Evolutionary conservation across 192 early-diverging fungal genomes (phyloP), one percentile per base, ranked within the genome.

Genomic region (Podila verticillata): DNA sequence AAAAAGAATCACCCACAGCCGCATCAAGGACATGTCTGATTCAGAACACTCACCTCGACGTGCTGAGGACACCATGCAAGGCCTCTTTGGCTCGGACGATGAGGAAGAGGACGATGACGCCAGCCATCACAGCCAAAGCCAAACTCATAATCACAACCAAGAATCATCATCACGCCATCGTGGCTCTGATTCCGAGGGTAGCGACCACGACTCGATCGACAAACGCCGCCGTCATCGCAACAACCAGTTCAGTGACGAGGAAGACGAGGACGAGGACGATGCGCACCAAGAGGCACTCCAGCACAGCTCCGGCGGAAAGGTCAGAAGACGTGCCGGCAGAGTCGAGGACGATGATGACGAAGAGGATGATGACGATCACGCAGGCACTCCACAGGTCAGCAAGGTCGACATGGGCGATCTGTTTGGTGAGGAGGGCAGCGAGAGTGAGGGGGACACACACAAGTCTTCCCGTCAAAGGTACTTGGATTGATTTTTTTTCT

Each of bases 11-110:
- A 44, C 39, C 17, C 39, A 17, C 39, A 44, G 4, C 39, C 15
- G 17, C 39, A 44, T 44, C 39, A 44, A 44, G 39, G 15, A 15
- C 39, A 80, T 80, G 77, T 80, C 77, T 29, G 77, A 80, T 80
- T 80, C 77, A 68, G 77, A 80, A 48, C 65, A 72, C 29, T 66
- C 70, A 5, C 74, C 68, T 28, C 63, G 63, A 19, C 74, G 67
- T 13, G 68, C 56, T 19, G 74, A 78, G 54, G 77, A 80, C 54
- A 48, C 65, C n/a, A 72, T 48, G 20, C 77, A 80, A 8, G 77
- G 61, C 31, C 66, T 80, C 56, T 80, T 80, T 68, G 77, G 77
- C 32, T 80, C 77, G 0, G 77, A 80, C 34, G 77, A 72, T 31
- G 77, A 80, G 1, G 77, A 80, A 24, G 77, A 80, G 12, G 70